Conservation (phyloP, 345 rosid species). For the Arabis alpina region DNA sequence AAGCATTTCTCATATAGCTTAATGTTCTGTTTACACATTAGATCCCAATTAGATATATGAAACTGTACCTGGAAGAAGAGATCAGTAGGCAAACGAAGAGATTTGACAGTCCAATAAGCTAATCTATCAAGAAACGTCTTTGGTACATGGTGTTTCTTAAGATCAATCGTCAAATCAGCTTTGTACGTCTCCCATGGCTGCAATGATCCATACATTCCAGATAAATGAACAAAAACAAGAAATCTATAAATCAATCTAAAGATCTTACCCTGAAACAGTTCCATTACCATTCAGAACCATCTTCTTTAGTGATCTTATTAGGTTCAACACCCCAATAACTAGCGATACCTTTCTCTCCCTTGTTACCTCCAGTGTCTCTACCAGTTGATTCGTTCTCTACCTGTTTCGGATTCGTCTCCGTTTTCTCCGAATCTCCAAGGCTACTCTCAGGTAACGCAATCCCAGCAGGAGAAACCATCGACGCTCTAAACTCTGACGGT, state of each 20-base stretch:
- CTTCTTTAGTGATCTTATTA: conserved; percentile 52
- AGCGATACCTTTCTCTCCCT: conserved; percentile 41
- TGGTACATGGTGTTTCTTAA: conserved; percentile 71
- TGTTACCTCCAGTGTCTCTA: conserved; percentile 6
- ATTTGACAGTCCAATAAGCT: conserved; percentile 75
- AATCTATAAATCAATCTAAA: background rate
- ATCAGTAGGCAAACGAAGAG: conserved; percentile 72
- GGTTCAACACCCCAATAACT: conserved; percentile 67
- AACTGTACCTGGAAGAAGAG: conserved; percentile 67
- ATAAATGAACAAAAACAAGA: too few species aligned
- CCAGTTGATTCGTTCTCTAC: conserved; percentile 6
- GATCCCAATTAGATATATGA: too few species aligned
- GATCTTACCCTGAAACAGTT: conserved; percentile 56
- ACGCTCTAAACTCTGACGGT: conserved; percentile 38
- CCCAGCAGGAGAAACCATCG: conserved; percentile 47
- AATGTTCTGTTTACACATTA: background rate
- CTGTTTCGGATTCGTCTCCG: conserved; percentile 15
- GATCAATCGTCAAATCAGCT: conserved; percentile 64
- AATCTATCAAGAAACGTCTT: conserved; percentile 53
- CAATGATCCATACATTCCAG: background rate
- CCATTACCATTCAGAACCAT: conserved; percentile 70
- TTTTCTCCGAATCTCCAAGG: conserved; percentile 27
- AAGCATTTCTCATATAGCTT: background rate
- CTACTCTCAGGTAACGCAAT: conserved; percentile 47
- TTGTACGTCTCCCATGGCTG: conserved; percentile 58